phyloP scores from a whole-genome alignment of 306 rosid species.

The Quercus suber region DNA sequence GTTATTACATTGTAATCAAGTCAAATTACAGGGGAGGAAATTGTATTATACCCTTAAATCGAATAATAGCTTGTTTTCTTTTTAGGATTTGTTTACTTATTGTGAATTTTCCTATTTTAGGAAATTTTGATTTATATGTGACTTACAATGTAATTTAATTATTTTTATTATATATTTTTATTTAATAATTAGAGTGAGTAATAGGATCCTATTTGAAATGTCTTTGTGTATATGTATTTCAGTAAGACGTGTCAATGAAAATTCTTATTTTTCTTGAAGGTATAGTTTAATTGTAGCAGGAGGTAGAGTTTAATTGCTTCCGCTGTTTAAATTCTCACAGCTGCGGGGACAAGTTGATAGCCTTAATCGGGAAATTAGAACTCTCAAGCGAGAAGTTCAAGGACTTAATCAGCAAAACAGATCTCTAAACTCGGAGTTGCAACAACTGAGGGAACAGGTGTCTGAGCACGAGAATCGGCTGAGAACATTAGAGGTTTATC shows the following conservation, averaged over 20 bases:
- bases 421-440: conserved; percentile 44
- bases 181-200: too few relatives aligned
- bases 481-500: too few relatives aligned
- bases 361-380: conserved; percentile 66
- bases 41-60: background rate
- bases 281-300: conserved; percentile 14
- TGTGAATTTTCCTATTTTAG: conserved; percentile 26
- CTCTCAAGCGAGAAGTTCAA: conserved; percentile 22
- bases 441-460: conserved; percentile 43
- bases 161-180: too few relatives aligned
- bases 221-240: too few relatives aligned
- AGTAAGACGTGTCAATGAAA: too few relatives aligned
- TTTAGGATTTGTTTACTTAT: too few relatives aligned
- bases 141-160: too few relatives aligned
- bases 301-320: too few relatives aligned
- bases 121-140: conserved; percentile 47
- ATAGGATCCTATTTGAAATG: too few relatives aligned
- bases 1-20: background rate
- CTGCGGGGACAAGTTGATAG: conserved; percentile 54
- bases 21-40: too few relatives aligned
- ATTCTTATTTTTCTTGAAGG: too few relatives aligned
- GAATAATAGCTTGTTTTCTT: background rate
- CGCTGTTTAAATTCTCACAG: too few relatives aligned
- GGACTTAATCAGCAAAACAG: conserved; percentile 62
- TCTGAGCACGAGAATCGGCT: conserved; percentile 53